phyloP scores from a whole-genome alignment of 1,139 yeast genomes.

The Saccharomyces hybrid region DNA sequence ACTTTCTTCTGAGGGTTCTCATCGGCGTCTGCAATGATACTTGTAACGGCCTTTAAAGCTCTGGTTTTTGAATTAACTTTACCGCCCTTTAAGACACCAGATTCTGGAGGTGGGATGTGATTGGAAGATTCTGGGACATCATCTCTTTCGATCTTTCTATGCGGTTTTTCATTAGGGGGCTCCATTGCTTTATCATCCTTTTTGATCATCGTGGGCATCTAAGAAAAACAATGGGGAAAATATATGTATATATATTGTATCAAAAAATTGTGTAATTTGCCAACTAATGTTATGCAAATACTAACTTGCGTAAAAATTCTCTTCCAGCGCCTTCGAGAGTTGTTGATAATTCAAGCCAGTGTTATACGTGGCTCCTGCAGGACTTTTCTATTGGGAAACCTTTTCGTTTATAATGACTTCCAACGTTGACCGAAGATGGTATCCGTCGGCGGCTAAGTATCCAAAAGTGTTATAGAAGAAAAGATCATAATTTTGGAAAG shows the following conservation, averaged over 20 bases:
- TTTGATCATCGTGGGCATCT: not conserved
- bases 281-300: not conserved
- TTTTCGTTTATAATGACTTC: not conserved
- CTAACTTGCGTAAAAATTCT: not conserved
- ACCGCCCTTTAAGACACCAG: conserved; percentile 9
- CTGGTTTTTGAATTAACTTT: conserved; percentile 11
- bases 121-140: conserved; percentile 2
- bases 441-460: not conserved
- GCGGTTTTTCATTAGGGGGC: conserved; percentile 8
- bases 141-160: conserved; percentile 5
- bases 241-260: not conserved
- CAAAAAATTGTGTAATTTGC: not conserved
- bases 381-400: not conserved
- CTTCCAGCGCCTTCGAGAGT: not conserved
- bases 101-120: conserved; percentile 21
- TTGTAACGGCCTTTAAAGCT: conserved; percentile 17
- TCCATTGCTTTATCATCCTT: not conserved
- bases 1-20: conserved; percentile 3
- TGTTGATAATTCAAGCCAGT: not conserved
- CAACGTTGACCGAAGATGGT: not conserved
- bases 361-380: not conserved
- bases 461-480: not conserved
- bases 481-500: not conserved
- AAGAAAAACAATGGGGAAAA: not conserved
- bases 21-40: conserved; percentile 8